These are phyloP conservation scores for Zalaria obscura DNA, from an alignment of 2,329 filamentous ascomycete genomes.

Conservation along the genomic window DNA sequence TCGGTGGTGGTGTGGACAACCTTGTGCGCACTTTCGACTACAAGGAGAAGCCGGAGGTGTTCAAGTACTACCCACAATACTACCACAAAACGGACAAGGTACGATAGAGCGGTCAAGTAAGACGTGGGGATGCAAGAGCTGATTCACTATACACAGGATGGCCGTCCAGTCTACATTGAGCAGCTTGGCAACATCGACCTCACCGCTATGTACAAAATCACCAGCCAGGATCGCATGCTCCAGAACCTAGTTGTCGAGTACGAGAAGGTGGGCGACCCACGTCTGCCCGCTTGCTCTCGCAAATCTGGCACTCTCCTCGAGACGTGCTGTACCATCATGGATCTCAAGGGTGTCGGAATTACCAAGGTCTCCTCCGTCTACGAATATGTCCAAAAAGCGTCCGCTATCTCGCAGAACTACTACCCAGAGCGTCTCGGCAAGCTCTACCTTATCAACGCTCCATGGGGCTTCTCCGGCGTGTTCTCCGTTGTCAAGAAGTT, in stretches of 20 bases:
- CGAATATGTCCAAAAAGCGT: slow-evolving; percentile 72
- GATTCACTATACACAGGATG: slow-evolving; percentile 47
- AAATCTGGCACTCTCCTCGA: slow-evolving; percentile 82
- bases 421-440: slow-evolving; percentile 95
- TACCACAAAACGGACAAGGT: slow-evolving; percentile 93
- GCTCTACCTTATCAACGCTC: slow-evolving; percentile 95
- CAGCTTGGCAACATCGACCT: slow-evolving; percentile 89
- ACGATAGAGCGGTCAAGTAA: too few relatives aligned
- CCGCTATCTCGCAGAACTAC: slow-evolving; percentile 92
- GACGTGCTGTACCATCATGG: slow-evolving; percentile 97
- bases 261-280: slow-evolving; percentile 86
- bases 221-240: slow-evolving; percentile 82
- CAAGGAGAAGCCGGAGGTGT: slow-evolving; percentile 66
- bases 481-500: slow-evolving; percentile 84
- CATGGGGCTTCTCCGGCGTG: slow-evolving; percentile 82
- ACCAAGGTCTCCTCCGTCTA: slow-evolving; percentile 72
- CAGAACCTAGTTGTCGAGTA: slow-evolving; percentile 95
- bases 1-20: slow-evolving; percentile 59
- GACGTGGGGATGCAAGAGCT: too few relatives aligned
- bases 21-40: slow-evolving; percentile 73
- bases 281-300: slow-evolving; percentile 87
- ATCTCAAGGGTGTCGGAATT: slow-evolving; percentile 86
- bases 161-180: slow-evolving; percentile 93
- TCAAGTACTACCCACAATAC: slow-evolving; percentile 92
- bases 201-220: slow-evolving; percentile 82